phyloP scores from a whole-genome alignment of 2,329 filamentous ascomycete species.

The Furcasterigmium furcatum region DNA sequence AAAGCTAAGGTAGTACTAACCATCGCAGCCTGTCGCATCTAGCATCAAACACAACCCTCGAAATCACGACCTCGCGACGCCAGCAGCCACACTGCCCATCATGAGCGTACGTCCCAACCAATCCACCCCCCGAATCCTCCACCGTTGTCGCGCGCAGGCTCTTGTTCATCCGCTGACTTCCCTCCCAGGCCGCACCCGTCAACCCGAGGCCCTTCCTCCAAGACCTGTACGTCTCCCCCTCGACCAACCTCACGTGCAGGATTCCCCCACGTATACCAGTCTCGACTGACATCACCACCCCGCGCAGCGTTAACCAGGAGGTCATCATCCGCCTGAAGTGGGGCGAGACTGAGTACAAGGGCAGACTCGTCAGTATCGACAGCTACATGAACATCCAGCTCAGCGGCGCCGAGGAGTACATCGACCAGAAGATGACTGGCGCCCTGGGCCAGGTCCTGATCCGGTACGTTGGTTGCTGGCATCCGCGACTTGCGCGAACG shows the following conservation, averaged over 20 bases:
- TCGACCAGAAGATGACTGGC: slow-evolving; percentile 82
- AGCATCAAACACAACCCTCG: neutral
- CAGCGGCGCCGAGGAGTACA: slow-evolving; percentile 85
- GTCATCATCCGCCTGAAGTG: slow-evolving; percentile 94
- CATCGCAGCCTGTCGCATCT: slow-evolving; percentile 1
- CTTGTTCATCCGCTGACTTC: neutral
- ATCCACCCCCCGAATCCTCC: neutral
- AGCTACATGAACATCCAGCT: slow-evolving; percentile 99
- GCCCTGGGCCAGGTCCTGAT: slow-evolving; percentile 89
- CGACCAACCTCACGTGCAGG: slow-evolving; percentile 1
- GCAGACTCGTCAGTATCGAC: slow-evolving; percentile 86
- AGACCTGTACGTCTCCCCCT: slow-evolving; percentile 64
- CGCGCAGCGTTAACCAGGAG: slow-evolving; percentile 75
- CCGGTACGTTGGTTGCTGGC: slow-evolving; percentile 57
- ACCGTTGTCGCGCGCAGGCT: neutral
- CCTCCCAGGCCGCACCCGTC: slow-evolving; percentile 74
- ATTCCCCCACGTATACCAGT: neutral
- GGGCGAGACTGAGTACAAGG: slow-evolving; percentile 97
- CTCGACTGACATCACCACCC: too few species aligned
- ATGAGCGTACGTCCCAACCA: slow-evolving; percentile 28
- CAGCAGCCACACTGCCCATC: slow-evolving; percentile 15
- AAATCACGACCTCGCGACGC: neutral
- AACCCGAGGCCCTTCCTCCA: slow-evolving; percentile 98
- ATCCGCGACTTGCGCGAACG: too few species aligned
- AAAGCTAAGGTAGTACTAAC: neutral